Percentiles rank a stretch among this genome's conserved stretches.
phyloP scores from a whole-genome alignment of 1,139 yeast species.

The Pichia sp. region DNA sequence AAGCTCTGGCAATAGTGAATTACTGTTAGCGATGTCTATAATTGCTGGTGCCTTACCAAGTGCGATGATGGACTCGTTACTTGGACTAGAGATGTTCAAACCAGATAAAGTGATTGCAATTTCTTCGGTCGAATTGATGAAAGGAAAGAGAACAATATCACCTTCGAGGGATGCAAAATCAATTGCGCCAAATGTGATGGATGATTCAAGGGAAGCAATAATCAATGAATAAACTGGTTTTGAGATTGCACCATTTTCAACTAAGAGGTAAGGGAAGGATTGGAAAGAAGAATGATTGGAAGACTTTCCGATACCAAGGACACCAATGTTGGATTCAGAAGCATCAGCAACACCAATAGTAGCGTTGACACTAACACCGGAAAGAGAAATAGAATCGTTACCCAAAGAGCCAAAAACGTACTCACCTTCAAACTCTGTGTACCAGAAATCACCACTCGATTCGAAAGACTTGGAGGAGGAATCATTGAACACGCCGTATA shows the following conservation, averaged over 20 bases:
- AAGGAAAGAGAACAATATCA: slow-evolving; percentile 35
- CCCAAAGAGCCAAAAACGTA: slow-evolving; percentile 30
- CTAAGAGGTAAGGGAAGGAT: slow-evolving; percentile 31
- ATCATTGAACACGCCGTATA: slow-evolving; percentile 43
- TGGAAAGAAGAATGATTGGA: slow-evolving; percentile 27
- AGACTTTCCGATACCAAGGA: slow-evolving; percentile 49
- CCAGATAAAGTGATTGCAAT: slow-evolving; percentile 12
- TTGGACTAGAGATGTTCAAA: slow-evolving; percentile 2
- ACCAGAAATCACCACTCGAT: slow-evolving; percentile 26
- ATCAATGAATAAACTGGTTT: slow-evolving; percentile 46
- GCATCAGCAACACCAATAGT: slow-evolving; percentile 49
- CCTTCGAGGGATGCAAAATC: slow-evolving; percentile 43
- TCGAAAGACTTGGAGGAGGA: slow-evolving; percentile 37
- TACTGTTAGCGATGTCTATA: slow-evolving; percentile 32
- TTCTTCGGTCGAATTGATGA: slow-evolving; percentile 27
- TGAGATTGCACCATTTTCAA: slow-evolving; percentile 40
- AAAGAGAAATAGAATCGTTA: slow-evolving; percentile 38
- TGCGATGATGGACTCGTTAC: slow-evolving; percentile 22
- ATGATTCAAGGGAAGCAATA: slow-evolving; percentile 30
- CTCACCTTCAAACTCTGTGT: slow-evolving; percentile 44
- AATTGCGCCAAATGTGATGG: slow-evolving; percentile 47
- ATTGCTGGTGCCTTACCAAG: slow-evolving; percentile 34
- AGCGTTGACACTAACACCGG: slow-evolving; percentile 35
- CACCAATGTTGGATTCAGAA: slow-evolving; percentile 45
- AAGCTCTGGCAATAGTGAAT: slow-evolving; percentile 40